Conservation (phyloP, 2,329 filamentous ascomycete genomes). For the Zymoseptoria passerinii region DNA sequence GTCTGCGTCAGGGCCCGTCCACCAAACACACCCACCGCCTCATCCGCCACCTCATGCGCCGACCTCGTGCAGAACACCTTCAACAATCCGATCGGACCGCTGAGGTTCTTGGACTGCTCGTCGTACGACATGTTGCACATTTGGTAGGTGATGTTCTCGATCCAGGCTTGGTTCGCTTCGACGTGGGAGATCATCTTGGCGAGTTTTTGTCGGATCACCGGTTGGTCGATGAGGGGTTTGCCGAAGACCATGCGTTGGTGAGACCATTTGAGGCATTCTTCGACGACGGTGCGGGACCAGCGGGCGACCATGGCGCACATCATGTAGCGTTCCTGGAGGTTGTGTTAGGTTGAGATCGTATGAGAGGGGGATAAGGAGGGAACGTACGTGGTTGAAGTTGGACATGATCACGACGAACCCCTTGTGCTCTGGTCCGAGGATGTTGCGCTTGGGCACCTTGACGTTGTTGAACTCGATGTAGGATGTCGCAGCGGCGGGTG, state of each 20-base stretch:
- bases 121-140: slow-evolving; percentile 80
- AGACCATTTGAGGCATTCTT: slow-evolving; percentile 81
- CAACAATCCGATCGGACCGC: slow-evolving; percentile 72
- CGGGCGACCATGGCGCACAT: slow-evolving; percentile 51
- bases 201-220: slow-evolving; percentile 36
- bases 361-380: no score
- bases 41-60: slow-evolving; percentile 75
- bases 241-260: slow-evolving; percentile 80
- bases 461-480: slow-evolving; percentile 80
- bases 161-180: slow-evolving; percentile 78
- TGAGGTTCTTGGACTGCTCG: slow-evolving; percentile 65
- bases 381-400: slow-evolving; percentile 72
- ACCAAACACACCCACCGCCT: slow-evolving; percentile 78
- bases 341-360: neutral
- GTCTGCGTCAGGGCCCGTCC: slow-evolving; percentile 70
- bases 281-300: slow-evolving; percentile 59
- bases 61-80: slow-evolving; percentile 71
- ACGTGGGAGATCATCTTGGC: slow-evolving; percentile 79
- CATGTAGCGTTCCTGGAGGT: slow-evolving; percentile 28
- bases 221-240: slow-evolving; percentile 70
- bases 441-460: slow-evolving; percentile 70
- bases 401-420: slow-evolving; percentile 75
- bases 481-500: slow-evolving; percentile 66
- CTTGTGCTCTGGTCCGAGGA: slow-evolving; percentile 76
- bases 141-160: slow-evolving; percentile 77